phyloP scores from a whole-genome alignment of 2,329 filamentous ascomycete genomes.

The Tolypocladium cylindrosporum region DNA sequence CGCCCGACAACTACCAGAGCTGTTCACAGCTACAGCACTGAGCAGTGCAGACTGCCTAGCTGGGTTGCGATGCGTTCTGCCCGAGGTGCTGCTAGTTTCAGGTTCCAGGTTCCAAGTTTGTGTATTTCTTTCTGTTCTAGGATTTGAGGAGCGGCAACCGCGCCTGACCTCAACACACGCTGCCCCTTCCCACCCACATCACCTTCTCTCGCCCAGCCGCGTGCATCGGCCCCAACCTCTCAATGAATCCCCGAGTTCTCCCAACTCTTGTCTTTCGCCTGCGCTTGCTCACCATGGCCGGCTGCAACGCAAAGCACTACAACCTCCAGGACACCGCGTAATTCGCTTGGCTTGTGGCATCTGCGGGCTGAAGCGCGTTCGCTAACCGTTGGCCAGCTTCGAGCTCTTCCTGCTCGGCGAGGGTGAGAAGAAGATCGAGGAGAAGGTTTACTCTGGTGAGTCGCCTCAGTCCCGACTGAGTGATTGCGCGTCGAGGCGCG shows the following conservation, averaged over 20 bases:
- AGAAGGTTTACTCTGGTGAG: constrained; percentile 81
- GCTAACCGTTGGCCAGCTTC: constrained; percentile 49
- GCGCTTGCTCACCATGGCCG: constrained; percentile 17
- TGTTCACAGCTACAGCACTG: neutral
- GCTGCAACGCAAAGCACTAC: constrained; percentile 27
- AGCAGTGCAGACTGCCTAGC: neutral
- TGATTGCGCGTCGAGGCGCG: neutral
- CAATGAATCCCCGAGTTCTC: neutral
- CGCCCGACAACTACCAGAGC: neutral
- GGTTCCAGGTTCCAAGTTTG: neutral
- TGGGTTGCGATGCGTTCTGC: neutral
- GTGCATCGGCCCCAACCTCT: neutral
- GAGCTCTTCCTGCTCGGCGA: constrained; percentile 84
- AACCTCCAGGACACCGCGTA: constrained; percentile 27
- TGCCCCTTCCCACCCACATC: neutral
- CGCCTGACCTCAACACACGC: neutral
- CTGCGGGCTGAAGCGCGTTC: neutral
- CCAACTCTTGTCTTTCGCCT: neutral
- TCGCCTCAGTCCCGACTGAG: constrained; percentile 4
- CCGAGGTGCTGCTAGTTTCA: neutral
- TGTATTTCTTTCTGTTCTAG: neutral
- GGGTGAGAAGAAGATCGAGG: constrained; percentile 88
- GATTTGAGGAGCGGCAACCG: neutral
- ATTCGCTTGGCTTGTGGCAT: constrained; percentile 6
- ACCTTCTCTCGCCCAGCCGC: neutral